phyloP scores from a whole-genome alignment of 2,329 filamentous ascomycete genomes.

The Epichloe amarillans region DNA sequence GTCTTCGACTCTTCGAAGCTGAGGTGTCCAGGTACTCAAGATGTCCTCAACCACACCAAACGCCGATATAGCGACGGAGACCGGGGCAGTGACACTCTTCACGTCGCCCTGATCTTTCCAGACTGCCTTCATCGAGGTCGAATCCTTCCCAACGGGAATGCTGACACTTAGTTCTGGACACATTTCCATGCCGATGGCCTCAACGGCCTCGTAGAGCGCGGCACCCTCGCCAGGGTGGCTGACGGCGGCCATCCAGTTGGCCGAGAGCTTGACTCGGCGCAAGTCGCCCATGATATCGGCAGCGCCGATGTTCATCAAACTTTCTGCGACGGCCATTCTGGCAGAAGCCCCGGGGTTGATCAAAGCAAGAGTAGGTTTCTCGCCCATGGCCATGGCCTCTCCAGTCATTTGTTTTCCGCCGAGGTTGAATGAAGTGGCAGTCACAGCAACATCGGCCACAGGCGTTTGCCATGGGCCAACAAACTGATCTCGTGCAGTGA shows the following conservation, averaged over 20 bases:
- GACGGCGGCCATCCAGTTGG: conserved; percentile 99
- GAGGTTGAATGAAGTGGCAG: conserved; percentile 62
- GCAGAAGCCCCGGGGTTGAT: conserved; percentile 85
- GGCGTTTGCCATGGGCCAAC: conserved; percentile 94
- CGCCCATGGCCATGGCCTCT: conserved; percentile 97
- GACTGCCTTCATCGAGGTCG: conserved; percentile 96
- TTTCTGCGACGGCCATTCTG: conserved; percentile 91
- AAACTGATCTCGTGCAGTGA: conserved; percentile 85
- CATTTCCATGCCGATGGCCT: conserved; percentile 83
- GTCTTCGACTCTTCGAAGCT: conserved; percentile 69
- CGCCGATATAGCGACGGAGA: conserved; percentile 83
- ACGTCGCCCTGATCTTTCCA: conserved; percentile 63
- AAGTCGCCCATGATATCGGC: conserved; percentile 58
- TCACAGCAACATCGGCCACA: conserved; percentile 88
- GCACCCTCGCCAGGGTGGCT: conserved; percentile 87
- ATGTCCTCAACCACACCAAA: conserved; percentile 77
- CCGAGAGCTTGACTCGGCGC: conserved; percentile 71
- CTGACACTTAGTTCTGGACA: conserved; percentile 83
- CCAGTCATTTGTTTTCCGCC: conserved; percentile 58
- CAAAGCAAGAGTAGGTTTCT: conserved; percentile 77
- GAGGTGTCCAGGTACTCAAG: conserved; percentile 84
- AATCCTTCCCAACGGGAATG: conserved; percentile 96
- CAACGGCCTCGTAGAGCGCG: conserved; percentile 82
- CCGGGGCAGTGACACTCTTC: conserved; percentile 82
- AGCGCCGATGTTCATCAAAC: conserved; percentile 83